A percentile compares a stretch with the other conserved stretches of the same genome.
These are phyloP conservation scores for Avicennia marina DNA, from an alignment of 257 asterid genomes.

Conservation along the genomic window DNA sequence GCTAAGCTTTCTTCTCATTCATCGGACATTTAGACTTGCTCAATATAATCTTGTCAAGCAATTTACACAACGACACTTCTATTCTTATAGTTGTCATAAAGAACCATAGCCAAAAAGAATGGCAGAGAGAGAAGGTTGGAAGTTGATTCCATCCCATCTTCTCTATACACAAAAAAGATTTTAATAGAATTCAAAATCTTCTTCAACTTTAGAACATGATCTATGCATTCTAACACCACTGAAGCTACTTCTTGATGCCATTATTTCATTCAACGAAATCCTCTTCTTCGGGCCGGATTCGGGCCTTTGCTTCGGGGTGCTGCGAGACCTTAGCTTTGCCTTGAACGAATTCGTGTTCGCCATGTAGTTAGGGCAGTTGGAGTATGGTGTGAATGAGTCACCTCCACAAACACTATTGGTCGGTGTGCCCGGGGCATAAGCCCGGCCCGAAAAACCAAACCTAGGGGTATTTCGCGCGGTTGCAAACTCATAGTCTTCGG, in stretches of 20 bases:
- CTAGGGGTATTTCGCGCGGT: background rate
- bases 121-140: constrained; percentile 30
- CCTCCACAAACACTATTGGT: background rate
- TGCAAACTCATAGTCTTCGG: background rate
- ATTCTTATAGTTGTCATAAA: constrained; percentile 19
- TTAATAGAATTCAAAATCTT: constrained; percentile 39
- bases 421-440: background rate
- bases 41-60: constrained; percentile 33
- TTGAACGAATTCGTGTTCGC: constrained; percentile 47
- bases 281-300: constrained; percentile 33
- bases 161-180: constrained; percentile 24
- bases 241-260: constrained; percentile 54
- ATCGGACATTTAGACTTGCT: constrained; percentile 25
- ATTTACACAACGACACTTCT: constrained; percentile 53
- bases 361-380: constrained; percentile 38
- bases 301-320: constrained; percentile 51
- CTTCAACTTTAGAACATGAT: constrained; percentile 52
- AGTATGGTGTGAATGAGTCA: background rate
- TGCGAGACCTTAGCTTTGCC: constrained; percentile 44
- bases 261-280: constrained; percentile 36
- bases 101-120: constrained; percentile 19
- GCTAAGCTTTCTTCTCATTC: constrained; percentile 18
- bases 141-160: constrained; percentile 27
- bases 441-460: background rate
- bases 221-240: constrained; percentile 49